These are phyloP conservation scores for Cladorrhinum samala DNA, from an alignment of 495 filamentous ascomycete genomes.

Conservation along the genomic window DNA sequence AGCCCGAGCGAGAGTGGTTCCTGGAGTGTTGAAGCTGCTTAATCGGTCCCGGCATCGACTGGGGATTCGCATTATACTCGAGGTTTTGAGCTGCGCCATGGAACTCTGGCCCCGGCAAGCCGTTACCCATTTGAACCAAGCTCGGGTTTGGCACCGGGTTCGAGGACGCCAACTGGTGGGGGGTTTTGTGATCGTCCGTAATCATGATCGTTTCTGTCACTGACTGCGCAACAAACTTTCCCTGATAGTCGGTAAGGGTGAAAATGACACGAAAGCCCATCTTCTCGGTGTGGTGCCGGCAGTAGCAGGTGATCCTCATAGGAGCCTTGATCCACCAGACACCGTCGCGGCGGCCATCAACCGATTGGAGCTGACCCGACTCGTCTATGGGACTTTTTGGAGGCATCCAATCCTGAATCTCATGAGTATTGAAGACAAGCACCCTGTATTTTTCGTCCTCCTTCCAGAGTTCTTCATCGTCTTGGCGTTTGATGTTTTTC, in stretches of 20 bases:
- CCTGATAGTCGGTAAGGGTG: slow-evolving; percentile 74
- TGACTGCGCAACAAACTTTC: slow-evolving; percentile 71
- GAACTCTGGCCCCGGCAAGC: neutral
- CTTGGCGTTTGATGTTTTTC: slow-evolving; percentile 79
- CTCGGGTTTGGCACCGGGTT: neutral
- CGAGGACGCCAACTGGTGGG: neutral
- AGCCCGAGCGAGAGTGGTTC: neutral
- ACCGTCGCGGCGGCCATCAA: neutral
- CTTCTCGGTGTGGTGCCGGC: slow-evolving; percentile 88
- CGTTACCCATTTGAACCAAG: neutral
- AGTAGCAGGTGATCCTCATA: slow-evolving; percentile 98
- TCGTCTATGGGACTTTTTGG: slow-evolving; percentile 44
- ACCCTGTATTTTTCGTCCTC: slow-evolving; percentile 71
- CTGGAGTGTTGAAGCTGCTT: neutral
- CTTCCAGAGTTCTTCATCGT: slow-evolving; percentile 77
- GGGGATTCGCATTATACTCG: neutral
- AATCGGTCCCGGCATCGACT: no score
- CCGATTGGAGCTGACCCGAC: slow-evolving; percentile 37
- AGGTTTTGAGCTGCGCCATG: neutral
- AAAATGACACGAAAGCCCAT: slow-evolving; percentile 90
- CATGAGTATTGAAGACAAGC: slow-evolving; percentile 89
- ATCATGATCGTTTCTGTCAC: slow-evolving; percentile 86
- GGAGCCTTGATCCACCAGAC: slow-evolving; percentile 67
- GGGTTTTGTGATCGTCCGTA: slow-evolving; percentile 92
- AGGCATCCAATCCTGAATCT: slow-evolving; percentile 78